Evolutionary conservation across 306 rosid genomes (phyloP), one percentile per base, ranked within the genome.

Genomic region (Morella rubra): DNA sequence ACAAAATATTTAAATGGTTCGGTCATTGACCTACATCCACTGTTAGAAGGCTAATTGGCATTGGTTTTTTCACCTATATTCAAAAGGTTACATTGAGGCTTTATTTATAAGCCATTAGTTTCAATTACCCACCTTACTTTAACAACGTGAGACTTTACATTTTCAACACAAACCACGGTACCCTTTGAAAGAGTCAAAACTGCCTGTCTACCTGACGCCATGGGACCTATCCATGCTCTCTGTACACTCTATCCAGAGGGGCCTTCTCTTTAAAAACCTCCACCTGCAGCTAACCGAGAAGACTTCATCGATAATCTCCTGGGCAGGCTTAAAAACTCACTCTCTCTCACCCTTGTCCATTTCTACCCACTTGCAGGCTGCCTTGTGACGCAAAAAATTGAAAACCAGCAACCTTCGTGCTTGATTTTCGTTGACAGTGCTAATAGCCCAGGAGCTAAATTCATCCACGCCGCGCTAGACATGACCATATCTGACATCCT

Each of bases 331-430:
- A 81, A 84, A 11, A 66, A 68, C 58, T 89, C 90, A 10, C 88
- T 93, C 16, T 86, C 94, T 1, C 46, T 82, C 4, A 52, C 89
- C 5, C 90, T 90, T 1, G 6, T 45, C 53, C 94, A 90, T 65
- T 93, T 89, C 86, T 84, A 89, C 61, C 96, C 96, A 4, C 84
- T 91, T 1, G 19, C 89, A 0, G 91, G 91, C 2, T 90, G 87
- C n/a, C 74, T 91, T 8, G 81, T 71, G 0, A 86, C 91, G 2
- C 42, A 71, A 0, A 78, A 40, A 14, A 66, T 83, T 47, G 69
- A 86, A 15, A 27, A 84, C 7, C 84, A 85, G 11, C 27, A 32
- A 32, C 72, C 75, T 53, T 80, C 87, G 3, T 76, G 79, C n/a
- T 4, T 24, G 22, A 5, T 92, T 27, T 85, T 52, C 5, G 84